Base-by-base conservation (phyloP, 495 filamentous ascomycete genomes). In the Daldinia vernicosa region DNA sequence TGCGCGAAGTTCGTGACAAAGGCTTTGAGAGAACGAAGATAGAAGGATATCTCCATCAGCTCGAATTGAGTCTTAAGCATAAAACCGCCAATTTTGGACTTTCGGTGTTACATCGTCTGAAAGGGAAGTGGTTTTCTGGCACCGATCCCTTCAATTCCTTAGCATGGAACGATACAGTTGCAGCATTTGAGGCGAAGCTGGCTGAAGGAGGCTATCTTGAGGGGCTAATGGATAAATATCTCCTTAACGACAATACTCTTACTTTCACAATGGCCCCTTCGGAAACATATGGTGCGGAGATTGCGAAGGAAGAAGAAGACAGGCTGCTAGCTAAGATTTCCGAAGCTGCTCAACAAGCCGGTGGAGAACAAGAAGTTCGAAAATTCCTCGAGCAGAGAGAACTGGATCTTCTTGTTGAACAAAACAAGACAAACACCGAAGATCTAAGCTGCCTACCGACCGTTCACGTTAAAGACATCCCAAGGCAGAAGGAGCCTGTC, bases 231-330 rank as follows among this genome's bases (percentile, higher is more conserved):
- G 88, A 97, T 68, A 96, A 96, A 75, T 98, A 98, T 75, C 81
- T 98, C 12, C 77, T 97, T 47, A 96, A 93, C 69, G 92, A 94
- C 73, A 89, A 90, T 30, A 94, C 89, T 26, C 81, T 98, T 67
- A 94, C 92, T 1, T 98, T 98, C 78, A 98, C 93, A 0, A 99
- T 99, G 95, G 90, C 89, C 12, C 96, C 95, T 2, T 92, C 90
- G 1, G 81, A 86, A 52, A 89, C 82, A 0, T 97, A 92, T 74
- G 88, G 87, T 45, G 81, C 89, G 33, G 88, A 92, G 14, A 80
- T 97, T n/a, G 89, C 86, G 12, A 83, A 85, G n/a, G 92, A 96
- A 77, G 95, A 99, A 75, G 84, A 86, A 26, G 75, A 83, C 43
- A 86, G 95, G 28, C 85, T 97, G 50, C 84, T 86, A 4, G 74